Evolutionary conservation across 441 rosid genomes (phyloP).

Genomic region (Jatropha podagrica): DNA sequence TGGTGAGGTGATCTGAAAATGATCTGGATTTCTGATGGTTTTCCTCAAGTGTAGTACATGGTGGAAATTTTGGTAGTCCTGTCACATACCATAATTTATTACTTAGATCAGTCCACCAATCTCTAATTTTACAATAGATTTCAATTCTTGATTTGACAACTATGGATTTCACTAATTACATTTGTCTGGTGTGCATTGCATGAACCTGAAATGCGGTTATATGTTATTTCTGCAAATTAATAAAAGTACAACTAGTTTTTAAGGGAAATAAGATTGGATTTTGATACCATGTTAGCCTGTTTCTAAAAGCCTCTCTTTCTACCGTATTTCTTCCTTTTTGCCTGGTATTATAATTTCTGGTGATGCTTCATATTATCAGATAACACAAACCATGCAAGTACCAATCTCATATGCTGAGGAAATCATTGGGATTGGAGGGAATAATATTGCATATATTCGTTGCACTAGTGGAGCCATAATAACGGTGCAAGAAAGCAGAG

Average conservation of each 20-base stretch:
- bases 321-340: not conserved
- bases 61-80: not conserved
- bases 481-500: conserved; percentile 41
- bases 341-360: not conserved
- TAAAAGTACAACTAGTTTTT: not conserved
- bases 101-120: not conserved
- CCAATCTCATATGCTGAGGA: conserved; percentile 56
- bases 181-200: not conserved
- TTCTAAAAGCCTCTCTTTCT: not conserved
- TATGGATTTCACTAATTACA: not conserved
- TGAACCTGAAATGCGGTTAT: too few species aligned
- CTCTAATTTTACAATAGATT: not conserved
- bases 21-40: not conserved
- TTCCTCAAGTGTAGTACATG: not conserved
- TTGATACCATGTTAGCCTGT: not conserved
- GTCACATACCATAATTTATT: not conserved
- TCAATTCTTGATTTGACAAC: too few species aligned
- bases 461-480: conserved; percentile 42
- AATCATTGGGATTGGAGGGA: conserved; percentile 51
- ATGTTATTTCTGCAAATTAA: not conserved
- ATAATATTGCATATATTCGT: conserved; percentile 47
- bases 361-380: conserved; percentile 22
- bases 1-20: not conserved
- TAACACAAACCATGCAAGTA: conserved; percentile 53
- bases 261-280: not conserved